These are phyloP conservation scores for Suillus weaverae DNA, from an alignment of 768 basidiomycete species.

Conservation along the genomic window DNA sequence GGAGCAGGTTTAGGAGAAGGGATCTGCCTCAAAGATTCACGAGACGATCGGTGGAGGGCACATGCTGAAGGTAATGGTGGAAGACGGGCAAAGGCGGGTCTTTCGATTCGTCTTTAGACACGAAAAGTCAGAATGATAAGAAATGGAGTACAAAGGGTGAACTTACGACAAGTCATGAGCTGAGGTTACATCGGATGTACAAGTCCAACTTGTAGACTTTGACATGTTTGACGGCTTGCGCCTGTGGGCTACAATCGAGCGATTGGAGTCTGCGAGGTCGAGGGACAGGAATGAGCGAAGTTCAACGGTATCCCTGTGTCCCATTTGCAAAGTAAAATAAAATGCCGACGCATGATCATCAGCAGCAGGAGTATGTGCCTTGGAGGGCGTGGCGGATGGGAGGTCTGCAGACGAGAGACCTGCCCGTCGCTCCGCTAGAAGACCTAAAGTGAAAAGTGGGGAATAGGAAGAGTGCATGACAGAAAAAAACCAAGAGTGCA, in stretches of 20 bases:
- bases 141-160: neutral
- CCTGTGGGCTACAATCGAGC: conserved; percentile 39
- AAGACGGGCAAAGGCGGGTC: conserved; percentile 17
- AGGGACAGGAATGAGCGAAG: conserved; percentile 67
- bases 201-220: conserved; percentile 33
- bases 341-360: conserved; percentile 39
- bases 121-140: conserved; percentile 3
- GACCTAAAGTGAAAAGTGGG: conserved; percentile 64
- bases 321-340: conserved; percentile 48
- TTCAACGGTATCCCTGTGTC: conserved; percentile 38
- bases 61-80: conserved; percentile 13
- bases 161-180: conserved; percentile 17
- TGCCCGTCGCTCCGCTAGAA: conserved; percentile 39
- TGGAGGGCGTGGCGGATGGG: conserved; percentile 12
- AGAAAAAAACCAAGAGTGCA: neutral
- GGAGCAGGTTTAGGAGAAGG: conserved; percentile 65
- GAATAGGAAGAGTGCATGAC: conserved; percentile 42
- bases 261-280: conserved; percentile 58
- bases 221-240: conserved; percentile 34
- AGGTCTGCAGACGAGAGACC: conserved; percentile 22
- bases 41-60: conserved; percentile 34
- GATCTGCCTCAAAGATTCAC: conserved; percentile 46
- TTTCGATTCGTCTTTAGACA: conserved; percentile 24
- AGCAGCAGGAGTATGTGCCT: conserved; percentile 16
- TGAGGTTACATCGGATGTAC: conserved; percentile 14